Evolutionary conservation across 306 rosid genomes (phyloP).

Genomic region (Rosa rugosa): DNA sequence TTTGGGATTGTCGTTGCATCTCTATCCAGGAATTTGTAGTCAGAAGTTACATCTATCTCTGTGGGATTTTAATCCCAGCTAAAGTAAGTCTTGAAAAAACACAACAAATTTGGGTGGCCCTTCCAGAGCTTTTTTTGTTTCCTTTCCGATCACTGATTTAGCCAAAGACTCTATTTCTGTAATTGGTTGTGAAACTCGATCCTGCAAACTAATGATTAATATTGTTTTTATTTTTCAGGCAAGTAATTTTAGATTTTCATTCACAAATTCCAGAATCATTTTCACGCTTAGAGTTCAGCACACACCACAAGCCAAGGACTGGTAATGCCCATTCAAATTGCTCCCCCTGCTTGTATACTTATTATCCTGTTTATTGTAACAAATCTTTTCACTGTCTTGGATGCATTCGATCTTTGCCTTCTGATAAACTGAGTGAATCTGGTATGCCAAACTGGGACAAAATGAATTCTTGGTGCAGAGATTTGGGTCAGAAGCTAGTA

Average conservation of each 20-base stretch:
- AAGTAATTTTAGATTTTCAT: slow-evolving; percentile 86
- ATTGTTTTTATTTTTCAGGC: slow-evolving; percentile 53
- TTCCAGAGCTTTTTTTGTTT: background rate
- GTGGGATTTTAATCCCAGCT: background rate
- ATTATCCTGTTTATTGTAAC: background rate
- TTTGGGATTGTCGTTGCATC: slow-evolving; percentile 6
- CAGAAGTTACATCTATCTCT: background rate
- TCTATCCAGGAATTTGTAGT: background rate
- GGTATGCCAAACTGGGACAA: slow-evolving; percentile 84
- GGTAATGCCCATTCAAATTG: slow-evolving; percentile 42
- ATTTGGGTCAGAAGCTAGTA: slow-evolving; percentile 73
- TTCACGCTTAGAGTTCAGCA: slow-evolving; percentile 70
- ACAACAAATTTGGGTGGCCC: background rate
- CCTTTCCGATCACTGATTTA: background rate
- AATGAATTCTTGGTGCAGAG: slow-evolving; percentile 83
- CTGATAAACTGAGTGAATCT: slow-evolving; percentile 62
- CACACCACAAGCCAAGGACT: slow-evolving; percentile 76
- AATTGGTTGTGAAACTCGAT: background rate
- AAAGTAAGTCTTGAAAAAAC: background rate
- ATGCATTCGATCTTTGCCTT: slow-evolving; percentile 90
- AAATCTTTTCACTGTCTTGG: slow-evolving; percentile 43
- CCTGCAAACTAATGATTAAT: background rate
- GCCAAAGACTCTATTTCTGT: background rate
- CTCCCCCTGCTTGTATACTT: background rate
- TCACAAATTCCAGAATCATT: slow-evolving; percentile 95